Percentiles rank a stretch among this genome's conserved stretches.
These are phyloP conservation scores for Crithidia expoeki DNA, from an alignment of 208 protist species.

Conservation along the genomic window DNA sequence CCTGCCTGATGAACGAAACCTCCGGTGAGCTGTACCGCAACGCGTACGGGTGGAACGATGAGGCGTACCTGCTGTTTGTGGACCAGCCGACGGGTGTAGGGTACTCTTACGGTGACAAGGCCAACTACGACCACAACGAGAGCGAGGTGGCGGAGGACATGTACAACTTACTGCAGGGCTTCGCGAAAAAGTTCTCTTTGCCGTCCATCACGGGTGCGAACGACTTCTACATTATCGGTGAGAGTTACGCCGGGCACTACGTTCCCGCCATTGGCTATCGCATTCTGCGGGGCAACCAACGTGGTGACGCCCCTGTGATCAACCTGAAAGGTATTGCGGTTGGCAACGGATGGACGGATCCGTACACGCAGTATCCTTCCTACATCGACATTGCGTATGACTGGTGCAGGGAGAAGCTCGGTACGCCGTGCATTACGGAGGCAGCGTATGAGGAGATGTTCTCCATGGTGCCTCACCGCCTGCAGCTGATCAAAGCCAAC, in stretches of 20 bases:
- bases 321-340: too few species aligned
- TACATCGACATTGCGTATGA: too few species aligned
- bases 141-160: slow-evolving; percentile 82
- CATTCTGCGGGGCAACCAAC: slow-evolving; percentile 41
- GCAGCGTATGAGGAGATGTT: slow-evolving; percentile 56
- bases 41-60: slow-evolving; percentile 76
- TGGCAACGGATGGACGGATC: too few species aligned
- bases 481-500: too few species aligned
- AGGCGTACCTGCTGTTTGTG: slow-evolving; percentile 87
- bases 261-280: slow-evolving; percentile 54
- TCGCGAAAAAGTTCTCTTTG: slow-evolving; percentile 49
- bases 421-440: too few species aligned
- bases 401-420: too few species aligned
- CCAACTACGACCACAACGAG: slow-evolving; percentile 71
- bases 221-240: slow-evolving; percentile 78
- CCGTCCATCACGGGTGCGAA: slow-evolving; percentile 33
- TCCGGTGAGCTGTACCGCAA: slow-evolving; percentile 53
- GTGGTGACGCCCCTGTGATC: slow-evolving; percentile 33
- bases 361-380: too few species aligned
- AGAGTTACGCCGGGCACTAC: slow-evolving; percentile 87
- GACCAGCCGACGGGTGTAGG: slow-evolving; percentile 90
- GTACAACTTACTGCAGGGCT: slow-evolving; percentile 76
- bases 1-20: slow-evolving; percentile 68
- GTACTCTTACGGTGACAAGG: slow-evolving; percentile 69
- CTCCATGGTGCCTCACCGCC: slow-evolving; percentile 44